Base-by-base conservation (phyloP, 768 basidiomycete species). In the Boletus vermiculosoides region DNA sequence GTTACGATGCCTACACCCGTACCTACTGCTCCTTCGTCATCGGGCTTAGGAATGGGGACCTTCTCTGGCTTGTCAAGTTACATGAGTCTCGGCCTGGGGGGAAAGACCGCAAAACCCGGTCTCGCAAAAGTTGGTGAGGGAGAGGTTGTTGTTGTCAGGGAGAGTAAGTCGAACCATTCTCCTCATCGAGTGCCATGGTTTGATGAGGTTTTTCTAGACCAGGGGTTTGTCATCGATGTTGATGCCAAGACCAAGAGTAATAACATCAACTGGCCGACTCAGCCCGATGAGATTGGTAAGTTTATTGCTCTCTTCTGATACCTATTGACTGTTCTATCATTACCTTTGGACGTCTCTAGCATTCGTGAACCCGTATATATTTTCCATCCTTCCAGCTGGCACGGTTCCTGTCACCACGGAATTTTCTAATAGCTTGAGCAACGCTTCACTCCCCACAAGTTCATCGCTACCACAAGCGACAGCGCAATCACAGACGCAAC, bases 71-170 rank as follows among this genome's bases (percentile, higher is more conserved):
- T 93, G 12, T 85, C 88, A 3, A 89, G 89, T 4, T 94, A 94
- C 63, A 93, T 94, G 90, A 87, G 85, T 3, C 76, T 92, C 23
- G 88, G 91, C 1, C 74, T 92, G 9, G 89, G 89, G 10, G 79
- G 85, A 5, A 93, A 88, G 69, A 78, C 79, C 15, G 52, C 47
- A 9, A 92, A 86, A 70, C 86, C 90, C 2, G 80, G 78, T 7
- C 76, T 84, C 11, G 74, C 84, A 2, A 77, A 76, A 15, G 71
- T 88, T 28, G 75, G 74, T 34, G 83, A 86, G 8, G 77, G 76
- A 0, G 89, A 94, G 63, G 81, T 82, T 9, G 71, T 94, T 4
- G 80, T 94, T 36, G 80, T 83, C 2, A 91, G 87, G 72, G 93
- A 95, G 54, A 84, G 93, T 95, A 61, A 68, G 87, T 78, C 23